phyloP scores from a whole-genome alignment of 306 rosid species.

The Nissolia schottii region DNA sequence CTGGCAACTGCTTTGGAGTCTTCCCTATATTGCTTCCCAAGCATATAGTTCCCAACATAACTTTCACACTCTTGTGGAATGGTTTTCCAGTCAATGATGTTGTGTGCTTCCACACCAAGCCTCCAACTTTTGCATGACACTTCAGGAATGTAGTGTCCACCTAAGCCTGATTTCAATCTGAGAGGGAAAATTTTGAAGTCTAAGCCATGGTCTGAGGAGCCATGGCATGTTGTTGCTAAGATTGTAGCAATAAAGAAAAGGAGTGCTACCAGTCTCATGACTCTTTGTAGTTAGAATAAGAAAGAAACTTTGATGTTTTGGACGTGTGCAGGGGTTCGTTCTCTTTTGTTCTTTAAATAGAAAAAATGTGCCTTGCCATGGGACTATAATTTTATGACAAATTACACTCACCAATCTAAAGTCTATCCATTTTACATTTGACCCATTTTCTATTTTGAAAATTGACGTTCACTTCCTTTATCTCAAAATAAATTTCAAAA shows the following conservation, averaged over 20 bases:
- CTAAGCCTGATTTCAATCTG: slow-evolving; percentile 5
- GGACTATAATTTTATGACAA: too few species aligned
- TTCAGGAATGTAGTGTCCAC: not conserved
- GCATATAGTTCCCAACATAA: slow-evolving; percentile 44
- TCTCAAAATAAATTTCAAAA: too few species aligned
- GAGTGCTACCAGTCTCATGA: not conserved
- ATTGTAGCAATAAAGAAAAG: not conserved
- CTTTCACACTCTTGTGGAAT: slow-evolving; percentile 36
- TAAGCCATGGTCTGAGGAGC: not conserved
- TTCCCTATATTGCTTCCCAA: slow-evolving; percentile 28
- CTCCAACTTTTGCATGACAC: slow-evolving; percentile 46
- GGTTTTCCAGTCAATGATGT: slow-evolving; percentile 30
- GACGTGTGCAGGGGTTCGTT: too few species aligned
- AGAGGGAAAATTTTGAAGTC: not conserved
- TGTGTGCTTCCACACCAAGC: slow-evolving; percentile 43
- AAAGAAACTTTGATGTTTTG: too few species aligned
- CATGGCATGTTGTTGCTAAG: not conserved
- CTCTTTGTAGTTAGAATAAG: too few species aligned
- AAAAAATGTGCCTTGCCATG: too few species aligned
- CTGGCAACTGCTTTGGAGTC: slow-evolving; percentile 30
- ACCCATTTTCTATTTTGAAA: too few species aligned
- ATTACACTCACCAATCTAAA: too few species aligned
- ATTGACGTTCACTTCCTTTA: too few species aligned
- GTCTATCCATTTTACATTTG: too few species aligned
- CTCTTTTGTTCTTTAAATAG: too few species aligned